phyloP scores from a whole-genome alignment of 257 asterid genomes.

The Petunia axillaris region DNA sequence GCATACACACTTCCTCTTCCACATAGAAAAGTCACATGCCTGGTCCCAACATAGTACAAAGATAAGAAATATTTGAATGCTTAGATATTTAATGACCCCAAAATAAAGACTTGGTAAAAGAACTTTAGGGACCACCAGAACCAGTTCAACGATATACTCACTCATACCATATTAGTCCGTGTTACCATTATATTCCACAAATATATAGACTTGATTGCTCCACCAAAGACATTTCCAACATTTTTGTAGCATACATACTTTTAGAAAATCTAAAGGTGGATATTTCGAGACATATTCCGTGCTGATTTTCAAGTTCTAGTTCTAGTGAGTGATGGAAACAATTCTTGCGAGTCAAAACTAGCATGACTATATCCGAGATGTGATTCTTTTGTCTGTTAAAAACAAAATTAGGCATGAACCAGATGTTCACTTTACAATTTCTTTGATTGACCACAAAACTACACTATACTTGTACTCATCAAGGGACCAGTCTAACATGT shows the following conservation, averaged over 20 bases:
- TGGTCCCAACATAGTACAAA: constrained; percentile 30
- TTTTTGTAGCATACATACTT: background rate
- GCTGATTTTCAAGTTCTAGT: background rate
- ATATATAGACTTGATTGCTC: background rate
- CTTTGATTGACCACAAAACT: background rate
- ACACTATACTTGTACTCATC: background rate
- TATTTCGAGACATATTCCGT: background rate
- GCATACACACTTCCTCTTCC: constrained; percentile 75
- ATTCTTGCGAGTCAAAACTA: background rate
- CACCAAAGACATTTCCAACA: background rate
- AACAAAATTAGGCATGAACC: background rate
- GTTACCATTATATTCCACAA: background rate
- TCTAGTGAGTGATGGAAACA: background rate
- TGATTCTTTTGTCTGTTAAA: background rate
- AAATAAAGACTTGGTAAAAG: background rate
- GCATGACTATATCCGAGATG: background rate
- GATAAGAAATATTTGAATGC: constrained; percentile 9
- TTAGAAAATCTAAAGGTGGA: background rate
- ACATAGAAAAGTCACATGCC: constrained; percentile 69
- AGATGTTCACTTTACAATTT: background rate
- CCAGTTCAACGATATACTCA: background rate
- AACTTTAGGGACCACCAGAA: background rate
- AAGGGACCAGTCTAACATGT: background rate
- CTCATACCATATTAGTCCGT: background rate
- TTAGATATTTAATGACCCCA: background rate